A percentile compares a stretch with the other conserved stretches of the same genome.
Conservation (phyloP, 106 monocot species). For the Vanilla planifolia region DNA sequence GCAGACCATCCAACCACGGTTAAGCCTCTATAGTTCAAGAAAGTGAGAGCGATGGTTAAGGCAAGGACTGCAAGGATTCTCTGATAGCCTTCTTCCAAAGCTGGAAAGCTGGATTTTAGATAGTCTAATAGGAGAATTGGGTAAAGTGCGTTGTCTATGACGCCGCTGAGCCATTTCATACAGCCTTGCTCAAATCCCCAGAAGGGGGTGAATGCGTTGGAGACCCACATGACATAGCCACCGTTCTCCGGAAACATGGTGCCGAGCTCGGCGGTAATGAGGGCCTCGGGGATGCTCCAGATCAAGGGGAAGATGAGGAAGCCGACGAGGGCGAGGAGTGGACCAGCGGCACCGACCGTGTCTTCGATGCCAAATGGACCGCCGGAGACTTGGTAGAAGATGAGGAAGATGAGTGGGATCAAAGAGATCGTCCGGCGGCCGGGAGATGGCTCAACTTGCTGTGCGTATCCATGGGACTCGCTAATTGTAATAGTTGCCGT, state of each 20-base stretch:
- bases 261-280: slow-evolving; percentile 47
- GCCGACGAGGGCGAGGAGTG: slow-evolving; percentile 34
- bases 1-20: slow-evolving; percentile 41
- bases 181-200: slow-evolving; percentile 42
- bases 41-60: slow-evolving; percentile 30
- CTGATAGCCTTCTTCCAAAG: slow-evolving; percentile 20
- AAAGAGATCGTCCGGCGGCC: slow-evolving; percentile 18
- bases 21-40: slow-evolving; percentile 44
- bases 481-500: no score
- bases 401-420: slow-evolving; percentile 27
- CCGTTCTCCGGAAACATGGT: slow-evolving; percentile 51
- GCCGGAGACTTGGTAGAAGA: slow-evolving; percentile 37
- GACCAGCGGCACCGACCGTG: slow-evolving; percentile 28
- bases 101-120: slow-evolving; percentile 36
- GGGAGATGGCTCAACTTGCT: no score
- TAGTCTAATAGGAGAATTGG: slow-evolving; percentile 45
- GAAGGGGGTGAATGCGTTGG: slow-evolving; percentile 30
- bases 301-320: slow-evolving; percentile 38
- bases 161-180: slow-evolving; percentile 51
- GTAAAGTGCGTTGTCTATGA: slow-evolving; percentile 45
- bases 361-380: slow-evolving; percentile 37
- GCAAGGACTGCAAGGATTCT: slow-evolving; percentile 20
- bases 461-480: no score
- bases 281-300: slow-evolving; percentile 48
- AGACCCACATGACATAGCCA: slow-evolving; percentile 47